A percentile compares a stretch with the other conserved stretches of the same genome.
phyloP scores from a whole-genome alignment of 495 filamentous ascomycete species.

The Hypoxylon fuscum region DNA sequence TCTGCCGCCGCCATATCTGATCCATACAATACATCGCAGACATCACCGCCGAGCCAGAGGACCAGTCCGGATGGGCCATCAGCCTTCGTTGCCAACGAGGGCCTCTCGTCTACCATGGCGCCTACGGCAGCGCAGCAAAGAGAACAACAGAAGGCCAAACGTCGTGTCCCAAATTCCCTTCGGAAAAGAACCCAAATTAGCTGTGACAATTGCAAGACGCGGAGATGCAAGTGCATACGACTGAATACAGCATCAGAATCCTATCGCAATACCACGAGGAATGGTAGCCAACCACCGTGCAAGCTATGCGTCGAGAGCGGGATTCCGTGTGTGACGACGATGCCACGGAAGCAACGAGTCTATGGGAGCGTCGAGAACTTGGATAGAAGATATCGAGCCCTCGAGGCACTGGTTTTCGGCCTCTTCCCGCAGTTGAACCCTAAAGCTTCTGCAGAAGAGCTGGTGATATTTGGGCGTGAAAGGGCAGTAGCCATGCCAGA shows the following conservation, averaged over 20 bases:
- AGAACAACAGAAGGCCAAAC: slow-evolving; percentile 27
- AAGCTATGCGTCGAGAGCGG: slow-evolving; percentile 51
- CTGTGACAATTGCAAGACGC: slow-evolving; percentile 51
- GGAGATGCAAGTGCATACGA: slow-evolving; percentile 53
- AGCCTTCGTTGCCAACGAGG: slow-evolving; percentile 29
- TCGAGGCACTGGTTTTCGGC: slow-evolving; percentile 57
- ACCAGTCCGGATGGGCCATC: slow-evolving; percentile 17
- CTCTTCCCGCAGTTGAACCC: slow-evolving; percentile 56
- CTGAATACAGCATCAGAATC: slow-evolving; percentile 14
- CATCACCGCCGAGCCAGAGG: neutral
- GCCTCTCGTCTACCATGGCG: neutral
- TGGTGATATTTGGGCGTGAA: slow-evolving; percentile 45
- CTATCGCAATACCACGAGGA: slow-evolving; percentile 27
- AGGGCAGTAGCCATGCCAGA: slow-evolving; percentile 47
- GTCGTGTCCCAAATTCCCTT: slow-evolving; percentile 47
- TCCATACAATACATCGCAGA: slow-evolving; percentile 13
- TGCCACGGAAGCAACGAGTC: slow-evolving; percentile 58
- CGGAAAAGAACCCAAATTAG: slow-evolving; percentile 48
- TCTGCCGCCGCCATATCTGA: slow-evolving; percentile 32
- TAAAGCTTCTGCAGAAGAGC: slow-evolving; percentile 44
- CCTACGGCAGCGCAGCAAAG: slow-evolving; percentile 12
- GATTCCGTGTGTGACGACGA: slow-evolving; percentile 55
- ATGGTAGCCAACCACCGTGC: slow-evolving; percentile 40
- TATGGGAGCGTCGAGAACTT: slow-evolving; percentile 62
- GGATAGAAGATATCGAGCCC: slow-evolving; percentile 53